Conservation (phyloP, 495 filamentous ascomycete species). For the Rhizodiscina lignyota region DNA sequence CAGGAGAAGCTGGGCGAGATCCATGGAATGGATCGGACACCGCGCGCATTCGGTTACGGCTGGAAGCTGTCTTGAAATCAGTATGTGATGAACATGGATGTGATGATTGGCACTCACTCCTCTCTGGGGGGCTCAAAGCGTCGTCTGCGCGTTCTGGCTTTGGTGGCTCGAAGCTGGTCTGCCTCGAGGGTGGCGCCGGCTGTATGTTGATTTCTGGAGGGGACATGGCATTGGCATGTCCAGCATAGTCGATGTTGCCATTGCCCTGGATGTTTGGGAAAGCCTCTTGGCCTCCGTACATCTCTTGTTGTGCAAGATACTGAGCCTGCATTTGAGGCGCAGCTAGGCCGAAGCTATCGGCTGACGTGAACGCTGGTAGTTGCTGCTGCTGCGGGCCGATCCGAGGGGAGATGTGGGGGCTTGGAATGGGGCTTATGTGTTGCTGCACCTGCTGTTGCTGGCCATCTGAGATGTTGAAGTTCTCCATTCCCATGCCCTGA, state of each 20-base stretch:
- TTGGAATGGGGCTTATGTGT: constrained; percentile 57
- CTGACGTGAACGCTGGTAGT: constrained; percentile 17
- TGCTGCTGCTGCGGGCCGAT: constrained; percentile 50
- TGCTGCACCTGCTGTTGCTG: constrained; percentile 37
- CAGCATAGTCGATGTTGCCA: constrained; percentile 31
- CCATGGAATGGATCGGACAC: constrained; percentile 23
- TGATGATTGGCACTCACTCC: constrained; percentile 39
- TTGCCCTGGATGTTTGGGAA: constrained; percentile 35
- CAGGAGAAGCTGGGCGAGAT: constrained; percentile 17
- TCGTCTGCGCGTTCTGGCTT: constrained; percentile 46
- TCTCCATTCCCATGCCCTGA: constrained; percentile 56
- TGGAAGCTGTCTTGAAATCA: constrained; percentile 9
- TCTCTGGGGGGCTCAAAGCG: constrained; percentile 69
- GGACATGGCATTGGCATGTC: constrained; percentile 57
- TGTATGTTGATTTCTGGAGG: constrained; percentile 88
- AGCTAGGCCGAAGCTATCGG: constrained; percentile 31
- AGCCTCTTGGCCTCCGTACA: constrained; percentile 37
- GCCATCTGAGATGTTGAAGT: constrained; percentile 69
- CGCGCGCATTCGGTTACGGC: constrained; percentile 23
- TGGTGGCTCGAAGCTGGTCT: constrained; percentile 50
- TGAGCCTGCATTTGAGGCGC: constrained; percentile 20
- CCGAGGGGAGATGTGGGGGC: constrained; percentile 72
- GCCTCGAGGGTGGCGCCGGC: constrained; percentile 58
- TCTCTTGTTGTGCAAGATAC: constrained; percentile 32
- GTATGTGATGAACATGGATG: constrained; percentile 7